Base-by-base conservation (phyloP, 2,329 filamentous ascomycete genomes). In the Bertia moriformis region DNA sequence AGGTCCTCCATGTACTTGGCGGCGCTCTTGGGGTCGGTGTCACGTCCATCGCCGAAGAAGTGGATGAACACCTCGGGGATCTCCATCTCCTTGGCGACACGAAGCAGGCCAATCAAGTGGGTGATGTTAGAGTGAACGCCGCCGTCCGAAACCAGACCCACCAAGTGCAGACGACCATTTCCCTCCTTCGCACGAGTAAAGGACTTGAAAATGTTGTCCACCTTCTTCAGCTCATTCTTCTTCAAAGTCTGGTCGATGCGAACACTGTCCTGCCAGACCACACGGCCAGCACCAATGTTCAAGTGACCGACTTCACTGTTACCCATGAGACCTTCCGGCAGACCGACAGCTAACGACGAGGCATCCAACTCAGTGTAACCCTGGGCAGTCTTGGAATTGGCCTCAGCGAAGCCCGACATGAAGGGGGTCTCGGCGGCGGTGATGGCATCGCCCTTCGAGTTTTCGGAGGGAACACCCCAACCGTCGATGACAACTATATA, bases 241-340 rank as follows among this genome's bases (percentile, higher is more conserved):
- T 89, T 91, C 66, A 94, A 80, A 32, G 83, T 81, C 65, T 81
- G 81, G 61, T 95, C 91, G 63, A 98, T 98, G 53, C 91, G 83
- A 48, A 98, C 91, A 47, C 93, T 85, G 60, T 91, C 89, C 62
- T 98, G 91, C 91, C 91, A 98, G 52, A 98, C 91, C 44, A 98
- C 91, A 54, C 91, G 76, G 42, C 91, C 91, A 43, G 91, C 91
- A 52, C 91, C 91, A 59, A 98, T 96, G 71, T 98, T 98, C 67
- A 98, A 65, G 63, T 98, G 91, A 45, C 91, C 91, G 59, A 98
- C 91, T 63, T 98, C 91, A 51, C 85, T 93, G 71, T 98, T 98
- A 48, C 91, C 91, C 91, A 98, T 98, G 48, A 98, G 70, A 43
- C 91, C 91, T 58, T 98, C 88, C 15, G 91, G 91, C 39, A 98